phyloP scores from a whole-genome alignment of 2,329 filamentous ascomycete genomes.

The Pezicula carpinea region DNA sequence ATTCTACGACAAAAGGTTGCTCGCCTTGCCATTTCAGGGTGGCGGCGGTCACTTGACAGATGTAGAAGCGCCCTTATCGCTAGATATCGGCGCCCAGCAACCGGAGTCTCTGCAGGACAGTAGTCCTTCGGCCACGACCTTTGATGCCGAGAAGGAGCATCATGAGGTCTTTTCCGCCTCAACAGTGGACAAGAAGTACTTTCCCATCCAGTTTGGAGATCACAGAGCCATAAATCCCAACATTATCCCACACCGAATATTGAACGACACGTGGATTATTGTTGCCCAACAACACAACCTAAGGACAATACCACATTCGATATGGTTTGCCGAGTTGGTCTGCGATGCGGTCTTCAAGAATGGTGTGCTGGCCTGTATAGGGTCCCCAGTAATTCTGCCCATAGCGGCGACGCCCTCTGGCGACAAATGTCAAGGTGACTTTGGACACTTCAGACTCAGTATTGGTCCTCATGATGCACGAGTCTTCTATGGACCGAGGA shows the following conservation, averaged over 20 bases:
- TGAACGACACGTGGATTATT: constrained; percentile 44
- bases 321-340: constrained; percentile 39
- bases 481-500: constrained; percentile 48
- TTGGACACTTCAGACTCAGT: constrained; percentile 37
- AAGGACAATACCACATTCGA: constrained; percentile 18
- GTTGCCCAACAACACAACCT: constrained; percentile 40
- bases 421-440: constrained; percentile 39
- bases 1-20: too few relatives aligned
- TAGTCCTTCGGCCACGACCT: too few relatives aligned
- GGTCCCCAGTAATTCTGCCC: constrained; percentile 36
- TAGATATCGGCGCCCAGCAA: too few relatives aligned
- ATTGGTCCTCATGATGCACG: constrained; percentile 54
- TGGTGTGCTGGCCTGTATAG: constrained; percentile 37
- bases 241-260: constrained; percentile 49
- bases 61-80: too few relatives aligned
- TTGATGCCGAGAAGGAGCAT: too few relatives aligned
- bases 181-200: constrained; percentile 42
- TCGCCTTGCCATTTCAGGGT: too few relatives aligned
- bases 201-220: constrained; percentile 42
- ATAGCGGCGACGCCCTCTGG: constrained; percentile 38
- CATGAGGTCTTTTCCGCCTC: too few relatives aligned
- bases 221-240: constrained; percentile 47
- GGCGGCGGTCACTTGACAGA: too few relatives aligned
- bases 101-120: too few relatives aligned
- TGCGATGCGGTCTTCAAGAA: constrained; percentile 45